A percentile compares a stretch with the other conserved stretches of the same genome.
phyloP scores from a whole-genome alignment of 768 basidiomycete genomes.

The Serendipita sp. region DNA sequence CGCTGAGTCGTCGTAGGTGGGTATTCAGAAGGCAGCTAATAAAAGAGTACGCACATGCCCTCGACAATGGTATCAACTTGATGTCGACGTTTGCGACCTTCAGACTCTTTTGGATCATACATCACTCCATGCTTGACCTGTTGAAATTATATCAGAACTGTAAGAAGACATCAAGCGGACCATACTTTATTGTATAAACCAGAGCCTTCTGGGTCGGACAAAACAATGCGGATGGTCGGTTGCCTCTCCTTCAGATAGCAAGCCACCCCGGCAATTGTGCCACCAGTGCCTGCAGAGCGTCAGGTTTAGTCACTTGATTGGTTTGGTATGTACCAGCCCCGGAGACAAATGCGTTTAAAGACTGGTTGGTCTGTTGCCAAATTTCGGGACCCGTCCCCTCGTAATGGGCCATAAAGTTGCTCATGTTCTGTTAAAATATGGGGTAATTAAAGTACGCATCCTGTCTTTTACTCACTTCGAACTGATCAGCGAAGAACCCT shows the following conservation, averaged over 20 bases:
- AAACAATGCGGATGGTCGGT: constrained; percentile 45
- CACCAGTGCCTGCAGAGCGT: constrained; percentile 60
- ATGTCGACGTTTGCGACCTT: constrained; percentile 83
- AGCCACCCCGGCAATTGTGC: constrained; percentile 79
- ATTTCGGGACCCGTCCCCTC: constrained; percentile 88
- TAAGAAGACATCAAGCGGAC: neutral
- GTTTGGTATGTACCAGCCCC: neutral
- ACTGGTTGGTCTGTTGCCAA: constrained; percentile 79
- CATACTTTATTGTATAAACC: constrained; percentile 84
- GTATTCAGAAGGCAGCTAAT: neutral
- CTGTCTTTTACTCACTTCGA: constrained; percentile 37
- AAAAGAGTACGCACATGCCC: constrained; percentile 43
- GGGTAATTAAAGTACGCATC: neutral
- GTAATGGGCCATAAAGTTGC: constrained; percentile 82
- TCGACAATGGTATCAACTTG: constrained; percentile 96
- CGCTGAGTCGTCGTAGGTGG: constrained; percentile 31
- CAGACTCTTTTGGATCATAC: constrained; percentile 83
- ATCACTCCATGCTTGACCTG: constrained; percentile 85
- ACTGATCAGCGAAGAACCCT: constrained; percentile 93
- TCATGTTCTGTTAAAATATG: constrained; percentile 42
- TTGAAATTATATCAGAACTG: neutral
- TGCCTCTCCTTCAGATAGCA: constrained; percentile 63
- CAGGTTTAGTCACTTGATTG: neutral
- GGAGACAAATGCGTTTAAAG: constrained; percentile 41
- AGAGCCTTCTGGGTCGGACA: constrained; percentile 87